A percentile compares a stretch with the other conserved stretches of the same genome.
Evolutionary conservation across 2,329 filamentous ascomycete genomes (phyloP).

Genomic region (Aspergillus sojae): DNA sequence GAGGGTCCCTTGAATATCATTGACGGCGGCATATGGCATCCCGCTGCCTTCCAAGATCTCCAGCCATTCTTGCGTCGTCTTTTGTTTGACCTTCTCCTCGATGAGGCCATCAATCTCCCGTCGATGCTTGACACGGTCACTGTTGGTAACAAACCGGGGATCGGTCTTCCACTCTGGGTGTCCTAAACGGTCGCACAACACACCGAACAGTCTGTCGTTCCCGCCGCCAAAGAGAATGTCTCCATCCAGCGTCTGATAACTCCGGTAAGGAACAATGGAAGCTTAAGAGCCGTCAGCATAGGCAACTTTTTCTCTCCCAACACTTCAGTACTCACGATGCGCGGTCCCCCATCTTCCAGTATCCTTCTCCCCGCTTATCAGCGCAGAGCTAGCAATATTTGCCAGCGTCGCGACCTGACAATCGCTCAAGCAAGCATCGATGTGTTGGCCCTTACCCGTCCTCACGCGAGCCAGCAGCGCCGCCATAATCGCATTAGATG

Average conservation of each 20-base stretch:
- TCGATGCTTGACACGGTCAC: conserved; percentile 67
- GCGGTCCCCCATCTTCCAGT: conserved; percentile 93
- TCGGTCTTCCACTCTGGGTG: conserved; percentile 63
- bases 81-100: conserved; percentile 71
- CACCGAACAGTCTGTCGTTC: conserved; percentile 64
- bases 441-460: conserved; percentile 83
- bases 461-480: conserved; percentile 75
- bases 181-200: conserved; percentile 60
- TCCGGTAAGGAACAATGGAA: conserved; percentile 95
- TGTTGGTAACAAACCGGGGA: conserved; percentile 60
- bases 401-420: conserved; percentile 91
- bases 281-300: conserved; percentile 54
- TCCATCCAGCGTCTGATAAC: conserved; percentile 68
- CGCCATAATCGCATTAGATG: conserved; percentile 93
- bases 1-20: conserved; percentile 83
- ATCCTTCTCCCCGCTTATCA: conserved; percentile 87
- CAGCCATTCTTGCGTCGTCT: conserved; percentile 87
- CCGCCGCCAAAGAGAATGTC: conserved; percentile 66
- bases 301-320: background rate
- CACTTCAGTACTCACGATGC: conserved; percentile 66
- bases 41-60: conserved; percentile 84
- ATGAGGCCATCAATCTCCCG: conserved; percentile 76
- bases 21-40: conserved; percentile 92
- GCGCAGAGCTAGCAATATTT: conserved; percentile 91
- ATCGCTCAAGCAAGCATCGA: conserved; percentile 88